A percentile compares a stretch with the other conserved stretches of the same genome.
Conservation (phyloP, 2,329 filamentous ascomycete genomes). For the Biscogniauxia marginata region DNA sequence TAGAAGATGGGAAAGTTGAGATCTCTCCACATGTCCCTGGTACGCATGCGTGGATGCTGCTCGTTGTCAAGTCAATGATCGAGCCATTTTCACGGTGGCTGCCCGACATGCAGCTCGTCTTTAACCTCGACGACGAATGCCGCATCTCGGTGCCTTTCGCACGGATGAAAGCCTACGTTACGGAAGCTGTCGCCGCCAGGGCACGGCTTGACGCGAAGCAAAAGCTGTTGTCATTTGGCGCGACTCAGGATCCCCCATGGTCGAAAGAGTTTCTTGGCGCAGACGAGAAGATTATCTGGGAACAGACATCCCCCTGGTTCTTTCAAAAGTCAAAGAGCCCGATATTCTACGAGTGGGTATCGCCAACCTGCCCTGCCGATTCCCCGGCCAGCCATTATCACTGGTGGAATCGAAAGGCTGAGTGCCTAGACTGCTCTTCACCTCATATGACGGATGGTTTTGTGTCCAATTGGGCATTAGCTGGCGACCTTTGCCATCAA, state of each 20-base stretch:
- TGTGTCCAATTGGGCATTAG: conserved; percentile 41
- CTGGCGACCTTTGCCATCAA: conserved; percentile 50
- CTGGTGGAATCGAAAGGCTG: conserved; percentile 40
- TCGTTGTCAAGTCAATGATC: conserved; percentile 38
- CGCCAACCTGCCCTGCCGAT: conserved; percentile 44
- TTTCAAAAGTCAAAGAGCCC: conserved; percentile 25
- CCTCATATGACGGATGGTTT: conserved; percentile 41
- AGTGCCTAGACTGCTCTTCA: conserved; percentile 33
- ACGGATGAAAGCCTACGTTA: conserved; percentile 38
- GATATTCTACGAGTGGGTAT: conserved; percentile 38
- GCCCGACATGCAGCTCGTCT: conserved; percentile 53
- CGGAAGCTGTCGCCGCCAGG: conserved; percentile 21
- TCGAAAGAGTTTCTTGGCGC: conserved; percentile 20
- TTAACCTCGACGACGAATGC: conserved; percentile 51
- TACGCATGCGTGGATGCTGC: conserved; percentile 39
- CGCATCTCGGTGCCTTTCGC: conserved; percentile 45
- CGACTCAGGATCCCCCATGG: conserved; percentile 24
- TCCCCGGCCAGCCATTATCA: conserved; percentile 41
- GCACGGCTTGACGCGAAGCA: conserved; percentile 27
- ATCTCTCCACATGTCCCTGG: conserved; percentile 33
- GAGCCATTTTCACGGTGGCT: conserved; percentile 42
- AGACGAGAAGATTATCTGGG: conserved; percentile 26
- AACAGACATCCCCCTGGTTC: conserved; percentile 25
- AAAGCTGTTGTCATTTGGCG: conserved; percentile 21
- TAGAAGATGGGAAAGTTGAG: conserved; percentile 30